Evolutionary conservation across 2,329 filamentous ascomycete species (phyloP).

Genomic region (Sclerotinia nivalis): DNA sequence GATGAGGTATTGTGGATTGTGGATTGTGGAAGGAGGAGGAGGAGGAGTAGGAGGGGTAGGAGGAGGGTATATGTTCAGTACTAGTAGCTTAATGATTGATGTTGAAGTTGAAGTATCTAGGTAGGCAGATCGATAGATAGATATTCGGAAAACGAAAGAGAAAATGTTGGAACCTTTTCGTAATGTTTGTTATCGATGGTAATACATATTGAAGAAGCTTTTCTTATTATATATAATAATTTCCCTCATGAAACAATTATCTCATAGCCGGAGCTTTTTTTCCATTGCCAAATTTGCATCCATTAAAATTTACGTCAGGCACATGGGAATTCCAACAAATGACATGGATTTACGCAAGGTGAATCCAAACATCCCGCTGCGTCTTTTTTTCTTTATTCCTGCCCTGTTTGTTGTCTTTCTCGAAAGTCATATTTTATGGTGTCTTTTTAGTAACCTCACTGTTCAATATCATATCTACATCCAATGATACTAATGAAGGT

Average conservation of each 20-base stretch:
- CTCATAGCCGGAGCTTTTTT: slow-evolving; percentile 13
- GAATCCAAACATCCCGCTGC: slow-evolving; percentile 2
- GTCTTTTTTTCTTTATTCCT: background rate
- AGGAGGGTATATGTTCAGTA: no score
- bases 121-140: no score
- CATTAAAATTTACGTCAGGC: slow-evolving; percentile 13
- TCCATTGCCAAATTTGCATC: background rate
- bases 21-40: no score
- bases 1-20: no score
- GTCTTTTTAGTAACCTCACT: no score
- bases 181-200: background rate
- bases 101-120: background rate
- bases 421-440: no score
- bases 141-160: no score
- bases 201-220: background rate
- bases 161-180: background rate
- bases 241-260: slow-evolving; percentile 9
- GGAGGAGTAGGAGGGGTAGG: no score
- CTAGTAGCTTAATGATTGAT: background rate
- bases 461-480: no score
- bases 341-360: background rate
- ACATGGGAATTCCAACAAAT: background rate
- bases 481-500: no score
- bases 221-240: background rate
- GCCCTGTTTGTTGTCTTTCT: no score